These are phyloP conservation scores for Candida maesae DNA, from an alignment of 805 yeast species.

Conservation along the genomic window DNA sequence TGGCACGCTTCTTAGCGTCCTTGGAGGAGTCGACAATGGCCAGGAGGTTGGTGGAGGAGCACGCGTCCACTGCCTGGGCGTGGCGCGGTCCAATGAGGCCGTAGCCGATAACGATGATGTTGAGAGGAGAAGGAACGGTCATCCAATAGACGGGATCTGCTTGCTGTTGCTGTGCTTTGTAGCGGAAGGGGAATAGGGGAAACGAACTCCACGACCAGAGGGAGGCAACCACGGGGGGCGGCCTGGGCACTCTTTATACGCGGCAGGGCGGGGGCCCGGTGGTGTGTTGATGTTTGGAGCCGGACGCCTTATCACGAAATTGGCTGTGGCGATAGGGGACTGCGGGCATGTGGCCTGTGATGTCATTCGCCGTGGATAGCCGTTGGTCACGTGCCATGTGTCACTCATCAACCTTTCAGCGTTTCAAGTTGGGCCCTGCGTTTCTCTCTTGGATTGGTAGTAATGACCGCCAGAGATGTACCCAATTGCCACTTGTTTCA, in stretches of 20 bases:
- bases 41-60: constrained; percentile 13
- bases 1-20: constrained; percentile 7
- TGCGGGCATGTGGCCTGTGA: too few species aligned
- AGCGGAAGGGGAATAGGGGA: too few species aligned
- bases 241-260: background rate
- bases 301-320: too few species aligned
- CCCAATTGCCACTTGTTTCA: too few species aligned
- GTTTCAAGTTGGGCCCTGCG: too few species aligned
- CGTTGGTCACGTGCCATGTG: background rate
- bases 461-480: too few species aligned
- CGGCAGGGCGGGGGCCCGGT: background rate
- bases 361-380: background rate
- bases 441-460: too few species aligned
- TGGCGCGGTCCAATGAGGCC: constrained; percentile 24
- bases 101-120: constrained; percentile 18
- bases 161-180: too few species aligned
- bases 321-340: background rate
- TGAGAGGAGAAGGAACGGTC: constrained; percentile 12
- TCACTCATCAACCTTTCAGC: too few species aligned
- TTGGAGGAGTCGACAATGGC: constrained; percentile 19
- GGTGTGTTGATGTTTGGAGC: background rate
- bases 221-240: too few species aligned
- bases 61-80: constrained; percentile 16
- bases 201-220: too few species aligned
- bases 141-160: constrained; percentile 3